A percentile compares a stretch with the other conserved stretches of the same genome.
Conservation (phyloP, 2,329 filamentous ascomycete genomes). For the Verticillium alfalfae region DNA sequence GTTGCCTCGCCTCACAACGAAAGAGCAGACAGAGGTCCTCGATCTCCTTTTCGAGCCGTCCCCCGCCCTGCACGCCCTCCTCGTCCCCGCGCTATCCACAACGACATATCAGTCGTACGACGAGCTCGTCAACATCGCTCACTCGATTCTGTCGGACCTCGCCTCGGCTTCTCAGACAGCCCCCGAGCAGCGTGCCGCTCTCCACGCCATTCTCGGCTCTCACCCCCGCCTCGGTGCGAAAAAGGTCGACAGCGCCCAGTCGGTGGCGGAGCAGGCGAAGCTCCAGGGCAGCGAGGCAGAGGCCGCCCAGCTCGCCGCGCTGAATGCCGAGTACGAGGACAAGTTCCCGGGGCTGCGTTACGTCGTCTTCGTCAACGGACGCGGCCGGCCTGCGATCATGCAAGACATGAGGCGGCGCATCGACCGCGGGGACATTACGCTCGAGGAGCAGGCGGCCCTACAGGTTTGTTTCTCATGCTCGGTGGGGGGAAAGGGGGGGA, state of each 20-base stretch:
- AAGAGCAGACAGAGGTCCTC: slow-evolving; percentile 52
- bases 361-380: slow-evolving; percentile 87
- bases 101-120: slow-evolving; percentile 59
- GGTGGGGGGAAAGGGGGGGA: too few species aligned
- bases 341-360: slow-evolving; percentile 78
- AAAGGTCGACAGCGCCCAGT: slow-evolving; percentile 77
- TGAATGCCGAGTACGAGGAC: slow-evolving; percentile 79
- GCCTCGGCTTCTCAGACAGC: slow-evolving; percentile 36
- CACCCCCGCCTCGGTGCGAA: slow-evolving; percentile 81
- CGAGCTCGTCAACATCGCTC: slow-evolving; percentile 62
- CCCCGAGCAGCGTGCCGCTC: slow-evolving; percentile 42
- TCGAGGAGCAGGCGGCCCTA: slow-evolving; percentile 69
- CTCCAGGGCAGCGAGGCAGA: slow-evolving; percentile 58
- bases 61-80: slow-evolving; percentile 64
- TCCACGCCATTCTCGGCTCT: slow-evolving; percentile 70
- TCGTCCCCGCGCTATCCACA: slow-evolving; percentile 58
- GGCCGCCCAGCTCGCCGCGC: slow-evolving; percentile 44
- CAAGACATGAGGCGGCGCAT: slow-evolving; percentile 75
- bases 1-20: slow-evolving; percentile 50
- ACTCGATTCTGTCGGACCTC: slow-evolving; percentile 56
- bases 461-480: slow-evolving; percentile 48
- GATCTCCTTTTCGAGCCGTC: slow-evolving; percentile 85
- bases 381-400: slow-evolving; percentile 70
- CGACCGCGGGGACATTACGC: slow-evolving; percentile 55
- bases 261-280: slow-evolving; percentile 74